These are phyloP conservation scores for Remersonia thermophila DNA, from an alignment of 2,329 filamentous ascomycete genomes.

Conservation along the genomic window DNA sequence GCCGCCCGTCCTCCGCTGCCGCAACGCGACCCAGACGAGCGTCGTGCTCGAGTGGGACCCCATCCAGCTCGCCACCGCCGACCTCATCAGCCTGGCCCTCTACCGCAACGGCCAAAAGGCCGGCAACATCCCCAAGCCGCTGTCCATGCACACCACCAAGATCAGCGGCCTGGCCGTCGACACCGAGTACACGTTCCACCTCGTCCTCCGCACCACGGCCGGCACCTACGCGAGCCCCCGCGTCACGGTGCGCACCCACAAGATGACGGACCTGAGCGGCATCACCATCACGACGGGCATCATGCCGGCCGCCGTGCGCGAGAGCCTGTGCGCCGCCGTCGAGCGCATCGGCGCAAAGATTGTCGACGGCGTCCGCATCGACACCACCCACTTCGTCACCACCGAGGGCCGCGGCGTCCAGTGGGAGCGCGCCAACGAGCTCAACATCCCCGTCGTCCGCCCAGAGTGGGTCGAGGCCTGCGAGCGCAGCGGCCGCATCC, in stretches of 20 bases:
- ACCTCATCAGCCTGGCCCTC: conserved; percentile 75
- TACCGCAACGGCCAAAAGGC: conserved; percentile 97
- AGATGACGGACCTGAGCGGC: conserved; percentile 94
- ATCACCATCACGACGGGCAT: conserved; percentile 90
- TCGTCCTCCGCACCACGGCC: conserved; percentile 80
- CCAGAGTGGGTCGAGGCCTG: conserved; percentile 98
- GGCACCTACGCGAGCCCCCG: conserved; percentile 78
- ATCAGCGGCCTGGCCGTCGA: conserved; percentile 94
- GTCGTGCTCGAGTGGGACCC: conserved; percentile 98
- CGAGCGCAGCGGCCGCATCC: conserved; percentile 80
- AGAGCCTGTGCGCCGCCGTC: conserved; percentile 62
- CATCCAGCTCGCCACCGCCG: conserved; percentile 81
- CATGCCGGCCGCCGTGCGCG: conserved; percentile 59
- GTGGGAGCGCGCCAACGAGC: conserved; percentile 96
- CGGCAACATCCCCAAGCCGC: conserved; percentile 79
- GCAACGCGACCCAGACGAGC: conserved; percentile 97
- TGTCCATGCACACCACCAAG: conserved; percentile 88
- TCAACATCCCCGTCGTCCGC: conserved; percentile 93
- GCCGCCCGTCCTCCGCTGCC: conserved; percentile 71
- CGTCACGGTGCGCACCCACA: conserved; percentile 80
- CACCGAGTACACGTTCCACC: conserved; percentile 88
- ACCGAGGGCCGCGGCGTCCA: conserved; percentile 78
- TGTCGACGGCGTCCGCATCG: conserved; percentile 80
- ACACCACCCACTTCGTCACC: conserved; percentile 97
- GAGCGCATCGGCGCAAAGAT: conserved; percentile 87